Base-by-base conservation (phyloP, 306 rosid species). In the Begonia fuchsioides region DNA sequence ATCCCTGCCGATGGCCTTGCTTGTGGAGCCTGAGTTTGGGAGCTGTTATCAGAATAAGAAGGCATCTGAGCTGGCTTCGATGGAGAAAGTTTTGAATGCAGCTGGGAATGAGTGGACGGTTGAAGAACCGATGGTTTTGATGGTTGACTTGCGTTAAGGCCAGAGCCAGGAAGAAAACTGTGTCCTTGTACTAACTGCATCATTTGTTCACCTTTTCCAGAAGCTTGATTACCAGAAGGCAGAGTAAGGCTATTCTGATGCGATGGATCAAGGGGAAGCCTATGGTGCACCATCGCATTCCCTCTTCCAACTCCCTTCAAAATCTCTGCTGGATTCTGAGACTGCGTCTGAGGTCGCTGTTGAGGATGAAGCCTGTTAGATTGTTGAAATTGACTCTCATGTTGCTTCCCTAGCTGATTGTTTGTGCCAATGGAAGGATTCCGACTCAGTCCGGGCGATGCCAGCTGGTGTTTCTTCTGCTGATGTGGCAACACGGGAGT, bases 291-390 rank as follows among this genome's bases (percentile, higher is more conserved):
- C 71, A 69, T 20, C 62, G 66, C 52, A 59, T 72, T 81, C 45
- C 86, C 94, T 70, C 93, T 79, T 68, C 93, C 96, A 11, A 75
- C 60, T 64, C 94, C 99, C 69, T 92, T 92, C 44, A 76, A 54
- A 63, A 64, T 62, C 60, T 92, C 86, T 48, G 80, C 75, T 50
- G 69, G 99, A 66, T 79, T 96, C 44, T 77, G 98, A 67, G 96
- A 58, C 62, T 79, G 88, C 19, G 52, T 61, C 60, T 65, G 81
- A 62, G 72, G 94, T 54, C 81, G 73, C 65, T 80, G 94, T 64
- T 71, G 86, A 60, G 93, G 96, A 66, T 92, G 99, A 67, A 82
- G 94, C 73, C 99, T 77, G 49, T 78, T 74, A 55, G 96, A 54
- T 59, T 79, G 96, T 44, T 74, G 93, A 72, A 72, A 77, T 52